Percentiles rank a stretch among this genome's conserved stretches.
These are phyloP conservation scores for Martiniozyma abietophila DNA, from an alignment of 805 yeast species.

Conservation along the genomic window DNA sequence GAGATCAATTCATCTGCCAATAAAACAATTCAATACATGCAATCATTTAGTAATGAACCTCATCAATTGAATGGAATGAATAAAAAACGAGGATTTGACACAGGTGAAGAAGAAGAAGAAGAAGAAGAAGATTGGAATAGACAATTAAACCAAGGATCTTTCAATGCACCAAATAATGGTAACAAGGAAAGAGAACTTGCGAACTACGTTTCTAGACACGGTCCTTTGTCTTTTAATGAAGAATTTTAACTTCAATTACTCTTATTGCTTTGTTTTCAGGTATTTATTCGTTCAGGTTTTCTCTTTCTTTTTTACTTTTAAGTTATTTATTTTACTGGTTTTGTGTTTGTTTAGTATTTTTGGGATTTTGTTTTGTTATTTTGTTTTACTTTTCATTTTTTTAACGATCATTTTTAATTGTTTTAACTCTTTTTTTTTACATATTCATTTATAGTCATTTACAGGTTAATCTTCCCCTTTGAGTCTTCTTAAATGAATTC, in stretches of 20 bases:
- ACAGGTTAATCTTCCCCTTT: too few species aligned
- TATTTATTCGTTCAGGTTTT: not conserved
- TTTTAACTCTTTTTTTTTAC: too few species aligned
- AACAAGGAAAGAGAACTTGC: conserved; percentile 10
- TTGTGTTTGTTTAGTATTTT: too few species aligned
- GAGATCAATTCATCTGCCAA: conserved; percentile 14
- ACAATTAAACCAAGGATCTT: not conserved
- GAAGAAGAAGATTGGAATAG: too few species aligned
- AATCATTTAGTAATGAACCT: not conserved
- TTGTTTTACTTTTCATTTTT: too few species aligned
- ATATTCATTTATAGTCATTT: too few species aligned
- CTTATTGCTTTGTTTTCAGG: too few species aligned
- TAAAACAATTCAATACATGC: not conserved
- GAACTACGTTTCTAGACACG: conserved; percentile 31
- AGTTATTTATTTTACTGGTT: not conserved
- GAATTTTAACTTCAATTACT: conserved; percentile 34
- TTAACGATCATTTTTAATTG: too few species aligned
- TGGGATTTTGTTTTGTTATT: too few species aligned
- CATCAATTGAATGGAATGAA: not conserved
- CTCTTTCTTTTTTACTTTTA: not conserved
- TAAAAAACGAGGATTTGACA: conserved; percentile 4
- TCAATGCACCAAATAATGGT: too few species aligned
- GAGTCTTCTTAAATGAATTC: too few species aligned
- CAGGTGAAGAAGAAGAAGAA: not conserved
- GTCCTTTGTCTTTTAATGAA: conserved; percentile 37